Evolutionary conservation across 352 stramenopile species (phyloP), one percentile per base, ranked within the genome.

Genomic region (Phytophthora pini): DNA sequence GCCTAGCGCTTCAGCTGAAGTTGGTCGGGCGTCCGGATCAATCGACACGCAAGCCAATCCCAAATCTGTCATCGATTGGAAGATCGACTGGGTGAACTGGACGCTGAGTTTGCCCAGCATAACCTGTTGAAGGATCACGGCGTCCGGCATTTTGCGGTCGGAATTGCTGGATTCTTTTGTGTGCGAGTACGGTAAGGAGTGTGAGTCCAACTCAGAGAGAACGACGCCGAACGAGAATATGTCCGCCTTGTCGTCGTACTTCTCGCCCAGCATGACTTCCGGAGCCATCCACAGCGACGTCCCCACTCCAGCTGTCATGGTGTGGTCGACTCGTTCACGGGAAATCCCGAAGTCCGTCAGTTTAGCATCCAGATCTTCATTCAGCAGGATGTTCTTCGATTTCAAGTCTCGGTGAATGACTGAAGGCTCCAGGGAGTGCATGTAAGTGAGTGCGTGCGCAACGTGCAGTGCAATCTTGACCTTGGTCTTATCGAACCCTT

Each of bases 221-320:
- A 68, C 59, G 20, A 68, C 59, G 45, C 59, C 59, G 15, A 68
- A 68, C 4, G 59, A 68, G 20, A 56, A 68, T 15, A 68, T 52
- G 36, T 68, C 59, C 0, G 51, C 50, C 40, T 68, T 68, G 43
- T 56, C 51, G 36, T 56, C 59, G 27, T 68, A 68, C 13, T 51
- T 61, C 24, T 66, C 58, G 13, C 58, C 58, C 4, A 65, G 34
- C 56, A 64, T 56, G 27, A 65, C 57, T 31, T 65, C 57, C 2
- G 47, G 55, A 22, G 45, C 55, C 55, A 63, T 63, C 55, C 55
- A 63, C 22, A 63, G 45, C 34, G 55, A 63, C 32, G 55, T 63
- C 2, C 49, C 45, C 3, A 66, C 41, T 5, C 49, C 58, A 17
- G 58, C 58, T 12, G 58, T 66, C 58, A 66, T 66, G 4, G 58